Conservation (phyloP, 2,329 filamentous ascomycete species). For the Blastomyces percursus region DNA sequence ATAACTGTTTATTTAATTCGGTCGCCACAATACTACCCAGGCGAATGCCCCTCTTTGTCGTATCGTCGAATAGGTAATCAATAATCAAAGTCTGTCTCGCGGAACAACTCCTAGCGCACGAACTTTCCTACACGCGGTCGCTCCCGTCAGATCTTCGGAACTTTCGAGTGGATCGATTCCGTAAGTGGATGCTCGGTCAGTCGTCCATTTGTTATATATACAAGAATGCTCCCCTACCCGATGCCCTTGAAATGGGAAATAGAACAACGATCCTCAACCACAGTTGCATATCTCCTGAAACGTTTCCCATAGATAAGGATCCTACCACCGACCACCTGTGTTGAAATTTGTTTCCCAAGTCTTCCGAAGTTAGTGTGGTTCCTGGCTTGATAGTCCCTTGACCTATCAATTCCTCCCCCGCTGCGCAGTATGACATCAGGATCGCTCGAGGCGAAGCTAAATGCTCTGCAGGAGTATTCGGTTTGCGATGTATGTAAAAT, state of each 20-base stretch:
- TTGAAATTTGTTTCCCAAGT: background rate
- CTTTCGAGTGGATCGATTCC: background rate
- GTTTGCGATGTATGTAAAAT: slow-evolving; percentile 34
- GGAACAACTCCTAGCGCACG: background rate
- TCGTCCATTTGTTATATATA: background rate
- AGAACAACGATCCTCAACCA: background rate
- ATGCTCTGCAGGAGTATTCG: slow-evolving; percentile 27
- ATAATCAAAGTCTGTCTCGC: background rate
- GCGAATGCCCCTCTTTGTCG: too few relatives aligned
- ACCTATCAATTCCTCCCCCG: background rate
- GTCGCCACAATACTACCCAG: too few relatives aligned
- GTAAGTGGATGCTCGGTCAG: background rate
- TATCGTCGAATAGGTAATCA: too few relatives aligned
- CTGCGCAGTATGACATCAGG: slow-evolving; percentile 19
- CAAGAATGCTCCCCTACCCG: background rate
- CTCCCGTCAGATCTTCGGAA: background rate
- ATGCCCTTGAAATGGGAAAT: background rate
- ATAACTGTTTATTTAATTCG: too few relatives aligned
- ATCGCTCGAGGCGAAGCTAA: slow-evolving; percentile 27
- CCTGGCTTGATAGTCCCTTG: background rate
- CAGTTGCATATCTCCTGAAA: background rate
- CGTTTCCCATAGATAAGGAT: background rate
- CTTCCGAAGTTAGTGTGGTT: background rate
- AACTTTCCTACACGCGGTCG: background rate
- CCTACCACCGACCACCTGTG: background rate